These are phyloP conservation scores for Paramecium bursaria DNA, from an alignment of 73 alveolate genomes.

Conservation along the genomic window DNA sequence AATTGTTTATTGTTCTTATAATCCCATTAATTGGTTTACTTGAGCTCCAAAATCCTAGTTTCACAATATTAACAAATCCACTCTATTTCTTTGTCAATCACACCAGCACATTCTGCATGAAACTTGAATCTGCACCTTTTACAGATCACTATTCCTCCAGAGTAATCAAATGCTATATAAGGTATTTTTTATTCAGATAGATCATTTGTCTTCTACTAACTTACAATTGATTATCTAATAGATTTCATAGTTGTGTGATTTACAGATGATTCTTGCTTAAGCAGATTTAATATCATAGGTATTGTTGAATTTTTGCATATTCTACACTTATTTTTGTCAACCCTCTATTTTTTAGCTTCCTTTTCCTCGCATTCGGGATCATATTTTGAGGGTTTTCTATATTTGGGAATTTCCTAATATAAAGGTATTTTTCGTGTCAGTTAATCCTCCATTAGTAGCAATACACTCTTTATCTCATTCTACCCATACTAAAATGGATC, in stretches of 20 bases:
- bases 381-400: conserved; percentile 17
- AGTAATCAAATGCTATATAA: conserved; percentile 48
- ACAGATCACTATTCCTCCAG: conserved; percentile 34
- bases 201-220: conserved; percentile 26
- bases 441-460: conserved; percentile 15
- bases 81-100: conserved; percentile 9
- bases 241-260: conserved; percentile 49
- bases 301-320: conserved; percentile 40
- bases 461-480: conserved; percentile 37
- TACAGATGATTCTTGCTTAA: conserved; percentile 25
- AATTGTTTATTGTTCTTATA: conserved; percentile 37
- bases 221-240: conserved; percentile 22
- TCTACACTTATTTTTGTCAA: conserved; percentile 51
- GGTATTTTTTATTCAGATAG: conserved; percentile 47
- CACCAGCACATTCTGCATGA: conserved; percentile 48
- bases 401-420: neutral
- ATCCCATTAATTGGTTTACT: conserved; percentile 39
- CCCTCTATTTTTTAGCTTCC: conserved; percentile 52
- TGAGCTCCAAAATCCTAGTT: conserved; percentile 18
- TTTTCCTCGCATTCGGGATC: conserved; percentile 14
- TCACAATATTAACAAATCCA: conserved; percentile 56
- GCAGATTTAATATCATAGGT: conserved; percentile 35
- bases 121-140: conserved; percentile 58
- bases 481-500: conserved; percentile 46
- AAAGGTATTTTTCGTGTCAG: neutral